phyloP scores from a whole-genome alignment of 2,329 filamentous ascomycete genomes.

The Fusarium kyushuense region DNA sequence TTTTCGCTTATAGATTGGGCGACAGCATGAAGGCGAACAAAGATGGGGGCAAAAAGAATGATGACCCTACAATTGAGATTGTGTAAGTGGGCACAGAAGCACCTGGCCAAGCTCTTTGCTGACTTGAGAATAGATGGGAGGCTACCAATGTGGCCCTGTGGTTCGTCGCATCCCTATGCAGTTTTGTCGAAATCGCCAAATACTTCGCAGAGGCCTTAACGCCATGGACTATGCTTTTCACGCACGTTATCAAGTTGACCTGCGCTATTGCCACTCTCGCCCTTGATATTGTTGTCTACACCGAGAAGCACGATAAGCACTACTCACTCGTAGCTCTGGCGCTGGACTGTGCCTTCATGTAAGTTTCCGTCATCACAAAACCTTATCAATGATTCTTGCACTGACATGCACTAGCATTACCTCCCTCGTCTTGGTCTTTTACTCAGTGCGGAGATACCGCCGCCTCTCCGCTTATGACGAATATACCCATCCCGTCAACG shows the following conservation, averaged over 20 bases:
- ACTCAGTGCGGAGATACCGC: constrained; percentile 62
- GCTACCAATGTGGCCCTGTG: constrained; percentile 64
- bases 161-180: constrained; percentile 60
- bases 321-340: constrained; percentile 64
- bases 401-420: constrained; percentile 47
- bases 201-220: constrained; percentile 64
- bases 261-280: constrained; percentile 61
- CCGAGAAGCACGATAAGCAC: constrained; percentile 57
- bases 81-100: constrained; percentile 57
- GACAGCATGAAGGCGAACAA: constrained; percentile 59
- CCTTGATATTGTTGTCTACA: constrained; percentile 65
- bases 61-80: constrained; percentile 60
- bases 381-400: neutral
- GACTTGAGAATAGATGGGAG: constrained; percentile 62
- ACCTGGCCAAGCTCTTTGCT: neutral
- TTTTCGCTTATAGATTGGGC: constrained; percentile 66
- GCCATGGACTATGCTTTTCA: constrained; percentile 66
- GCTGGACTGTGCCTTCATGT: constrained; percentile 64
- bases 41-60: constrained; percentile 55
- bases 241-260: constrained; percentile 63
- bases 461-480: constrained; percentile 63
- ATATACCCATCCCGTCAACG: constrained; percentile 62
- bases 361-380: constrained; percentile 43
- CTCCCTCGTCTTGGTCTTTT: constrained; percentile 59
- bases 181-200: constrained; percentile 60